A percentile compares a stretch with the other conserved stretches of the same genome.
phyloP scores from a whole-genome alignment of 2,329 filamentous ascomycete genomes.

The Fusarium illudens region DNA sequence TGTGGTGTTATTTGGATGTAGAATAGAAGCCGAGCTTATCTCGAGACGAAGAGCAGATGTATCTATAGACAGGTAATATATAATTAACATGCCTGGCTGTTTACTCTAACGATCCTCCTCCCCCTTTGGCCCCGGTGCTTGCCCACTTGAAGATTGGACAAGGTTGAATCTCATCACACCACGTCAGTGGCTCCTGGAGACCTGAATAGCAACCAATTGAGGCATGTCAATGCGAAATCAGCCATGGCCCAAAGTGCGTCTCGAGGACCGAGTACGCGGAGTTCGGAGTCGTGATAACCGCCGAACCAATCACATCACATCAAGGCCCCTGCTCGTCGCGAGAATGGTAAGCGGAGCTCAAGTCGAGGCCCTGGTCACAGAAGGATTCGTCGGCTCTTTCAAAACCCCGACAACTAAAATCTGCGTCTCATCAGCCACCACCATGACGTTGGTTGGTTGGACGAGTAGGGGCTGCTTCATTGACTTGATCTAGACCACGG shows the following conservation, averaged over 20 bases:
- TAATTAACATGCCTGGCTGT: not conserved
- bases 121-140: too few relatives aligned
- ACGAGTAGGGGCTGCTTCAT: not conserved
- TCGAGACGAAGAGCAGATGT: not conserved
- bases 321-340: not conserved
- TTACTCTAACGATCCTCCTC: not conserved
- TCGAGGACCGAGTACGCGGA: not conserved
- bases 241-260: not conserved
- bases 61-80: not conserved
- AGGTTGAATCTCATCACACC: not conserved
- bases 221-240: not conserved
- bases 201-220: not conserved
- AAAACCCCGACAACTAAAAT: not conserved
- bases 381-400: not conserved
- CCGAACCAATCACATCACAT: not conserved
- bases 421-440: not conserved
- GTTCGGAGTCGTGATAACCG: not conserved
- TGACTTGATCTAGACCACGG: too few relatives aligned
- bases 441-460: not conserved
- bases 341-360: not conserved
- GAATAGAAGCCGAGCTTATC: not conserved
- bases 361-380: not conserved
- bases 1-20: not conserved
- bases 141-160: not conserved
- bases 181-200: not conserved